phyloP scores from a whole-genome alignment of 2,329 filamentous ascomycete species.

The Apiospora sp. region DNA sequence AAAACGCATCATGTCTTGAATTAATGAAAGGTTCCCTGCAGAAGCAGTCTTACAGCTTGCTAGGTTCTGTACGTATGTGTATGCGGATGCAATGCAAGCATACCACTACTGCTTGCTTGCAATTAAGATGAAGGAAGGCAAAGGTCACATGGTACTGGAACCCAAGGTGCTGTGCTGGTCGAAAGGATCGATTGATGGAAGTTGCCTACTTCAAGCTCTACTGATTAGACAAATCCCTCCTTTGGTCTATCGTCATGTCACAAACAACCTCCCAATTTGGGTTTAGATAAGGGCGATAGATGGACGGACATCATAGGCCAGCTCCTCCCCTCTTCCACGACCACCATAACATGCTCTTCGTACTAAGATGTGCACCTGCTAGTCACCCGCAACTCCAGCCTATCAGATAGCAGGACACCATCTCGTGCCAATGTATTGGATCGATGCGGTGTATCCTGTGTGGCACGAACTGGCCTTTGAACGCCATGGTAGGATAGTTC shows the following conservation, averaged over 20 bases:
- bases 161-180: neutral
- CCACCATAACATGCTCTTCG: neutral
- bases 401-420: neutral
- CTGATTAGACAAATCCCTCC: neutral
- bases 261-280: conserved; percentile 3
- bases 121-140: neutral
- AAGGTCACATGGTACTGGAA: conserved; percentile 1
- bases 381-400: neutral
- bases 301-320: neutral
- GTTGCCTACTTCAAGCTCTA: neutral
- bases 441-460: conserved; percentile 20
- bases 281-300: neutral
- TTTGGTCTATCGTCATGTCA: neutral
- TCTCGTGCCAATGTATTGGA: neutral
- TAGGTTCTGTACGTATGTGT: neutral
- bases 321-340: neutral
- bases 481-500: too few relatives aligned
- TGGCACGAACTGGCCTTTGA: neutral
- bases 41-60: neutral
- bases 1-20: neutral
- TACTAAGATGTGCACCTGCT: neutral
- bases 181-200: neutral
- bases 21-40: neutral
- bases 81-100: neutral
- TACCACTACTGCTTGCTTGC: neutral